Evolutionary conservation across 2,329 filamentous ascomycete genomes (phyloP).

Genomic region (Diaporthe sp.): DNA sequence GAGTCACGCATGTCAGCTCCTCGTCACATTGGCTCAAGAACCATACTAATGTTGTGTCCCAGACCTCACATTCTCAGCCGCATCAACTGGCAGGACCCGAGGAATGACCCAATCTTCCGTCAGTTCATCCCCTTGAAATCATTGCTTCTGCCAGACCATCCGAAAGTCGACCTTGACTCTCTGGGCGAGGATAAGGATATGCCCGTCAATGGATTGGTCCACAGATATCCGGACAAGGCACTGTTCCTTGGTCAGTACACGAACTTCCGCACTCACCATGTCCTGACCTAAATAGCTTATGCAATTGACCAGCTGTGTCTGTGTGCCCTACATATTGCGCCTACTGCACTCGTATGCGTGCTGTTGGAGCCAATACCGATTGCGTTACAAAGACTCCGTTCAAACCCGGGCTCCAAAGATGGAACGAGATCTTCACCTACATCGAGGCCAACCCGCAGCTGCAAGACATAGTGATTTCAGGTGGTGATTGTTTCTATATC

Average conservation of each 20-base stretch:
- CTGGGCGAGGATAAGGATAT: conserved; percentile 51
- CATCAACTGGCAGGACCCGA: conserved; percentile 70
- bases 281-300: too few relatives aligned
- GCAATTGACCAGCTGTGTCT: too few relatives aligned
- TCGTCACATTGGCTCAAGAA: background rate
- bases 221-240: conserved; percentile 75
- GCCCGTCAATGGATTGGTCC: conserved; percentile 69
- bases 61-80: conserved; percentile 71
- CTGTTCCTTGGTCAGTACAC: conserved; percentile 68
- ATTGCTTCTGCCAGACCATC: conserved; percentile 66
- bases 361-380: conserved; percentile 68
- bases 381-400: conserved; percentile 61
- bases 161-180: conserved; percentile 44
- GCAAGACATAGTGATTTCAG: conserved; percentile 73
- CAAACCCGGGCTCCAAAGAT: conserved; percentile 58
- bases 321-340: conserved; percentile 74
- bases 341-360: conserved; percentile 73
- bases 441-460: conserved; percentile 64
- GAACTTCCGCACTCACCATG: too few relatives aligned
- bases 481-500: conserved; percentile 73
- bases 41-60: conserved; percentile 18
- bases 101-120: conserved; percentile 70
- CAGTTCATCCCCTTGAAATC: conserved; percentile 73
- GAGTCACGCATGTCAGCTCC: conserved; percentile 61
- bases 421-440: conserved; percentile 70